Conservation (phyloP, 2,329 filamentous ascomycete genomes). For the Cadophora malorum region DNA sequence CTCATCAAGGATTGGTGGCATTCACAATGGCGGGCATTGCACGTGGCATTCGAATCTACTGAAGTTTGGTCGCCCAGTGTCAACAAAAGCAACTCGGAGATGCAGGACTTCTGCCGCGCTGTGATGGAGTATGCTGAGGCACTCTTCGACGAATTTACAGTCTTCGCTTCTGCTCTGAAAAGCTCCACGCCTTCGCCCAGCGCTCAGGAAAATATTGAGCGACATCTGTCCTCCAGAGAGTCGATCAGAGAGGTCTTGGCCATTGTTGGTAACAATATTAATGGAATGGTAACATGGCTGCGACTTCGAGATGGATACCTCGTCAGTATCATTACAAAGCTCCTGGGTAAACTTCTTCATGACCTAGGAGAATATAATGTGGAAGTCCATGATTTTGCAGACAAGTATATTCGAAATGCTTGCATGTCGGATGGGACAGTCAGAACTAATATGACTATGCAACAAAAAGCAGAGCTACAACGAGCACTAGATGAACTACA, state of each 20-base stretch:
- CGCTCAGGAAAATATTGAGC: constrained; percentile 38
- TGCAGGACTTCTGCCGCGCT: constrained; percentile 94
- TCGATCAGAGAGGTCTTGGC: constrained; percentile 63
- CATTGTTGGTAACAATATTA: constrained; percentile 68
- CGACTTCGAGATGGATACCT: constrained; percentile 88
- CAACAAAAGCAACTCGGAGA: constrained; percentile 61
- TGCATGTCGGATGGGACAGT: constrained; percentile 63
- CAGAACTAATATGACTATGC: constrained; percentile 79
- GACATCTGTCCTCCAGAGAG: constrained; percentile 44
- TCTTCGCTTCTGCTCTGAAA: constrained; percentile 64
- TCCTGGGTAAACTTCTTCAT: constrained; percentile 83
- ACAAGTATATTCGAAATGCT: constrained; percentile 68
- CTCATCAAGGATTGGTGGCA: constrained; percentile 75
- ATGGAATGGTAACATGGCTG: constrained; percentile 82
- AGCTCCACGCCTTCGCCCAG: constrained; percentile 50
- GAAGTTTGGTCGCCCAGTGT: constrained; percentile 77
- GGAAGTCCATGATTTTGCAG: constrained; percentile 66
- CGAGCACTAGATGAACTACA: constrained; percentile 66
- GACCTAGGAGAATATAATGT: constrained; percentile 81
- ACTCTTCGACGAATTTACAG: constrained; percentile 82
- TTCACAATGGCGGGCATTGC: constrained; percentile 80
- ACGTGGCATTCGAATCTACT: constrained; percentile 81
- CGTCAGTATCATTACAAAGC: constrained; percentile 78
- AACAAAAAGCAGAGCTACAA: constrained; percentile 84
- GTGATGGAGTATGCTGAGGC: constrained; percentile 92